Evolutionary conservation across 805 yeast genomes (phyloP), one percentile per base, ranked within the genome.

Genomic region (Yamadazyma kitorensis): DNA sequence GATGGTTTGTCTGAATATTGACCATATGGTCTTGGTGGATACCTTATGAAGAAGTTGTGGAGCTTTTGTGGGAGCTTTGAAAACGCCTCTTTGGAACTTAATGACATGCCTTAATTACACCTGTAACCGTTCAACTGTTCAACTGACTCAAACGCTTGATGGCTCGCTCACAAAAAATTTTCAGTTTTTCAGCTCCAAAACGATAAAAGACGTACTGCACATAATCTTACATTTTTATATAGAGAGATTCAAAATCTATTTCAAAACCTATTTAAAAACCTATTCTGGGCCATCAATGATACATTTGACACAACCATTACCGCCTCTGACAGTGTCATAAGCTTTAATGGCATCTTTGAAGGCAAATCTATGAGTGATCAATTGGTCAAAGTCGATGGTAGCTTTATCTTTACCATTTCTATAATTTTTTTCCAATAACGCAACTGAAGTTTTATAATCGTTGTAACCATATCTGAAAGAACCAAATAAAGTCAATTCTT

Each of bases 21-120:
- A 13, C 74, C 72, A 59, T 77, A 78, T n/a, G 88, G 91, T 15
- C 81, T 64, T 6, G 96, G 96, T 20, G 97, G 97, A 53, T 78
- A 86, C 56, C 77, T 81, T 31, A 76, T 69, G 64, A 89, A 88
- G 60, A 88, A 89, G 44, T 64, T 74, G 54, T 78, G 82, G 21
- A 88, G 70, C 53, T 72, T 74, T 32, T 59, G 65, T 13, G 96
- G 97, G 26, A 88, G 76, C 57, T 75, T 70, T 18, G 66, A 54
- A 47, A 80, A 83, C 23, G 73, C 73, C 43, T 63, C 64, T 43
- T 62, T 58, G 18, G 68, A 48, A 10, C 67, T 54, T 40, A 55
- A 43, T 12, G 56, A 47, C 61, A 55, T 56, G 27, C 27, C 18
- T 27, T 37, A 39, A 37, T n/a, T n/a, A n/a, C n/a, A n/a, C n/a